Evolutionary conservation across 2,329 filamentous ascomycete genomes (phyloP), one percentile per base, ranked within the genome.

Genomic region (Pseudocercospora vitis): DNA sequence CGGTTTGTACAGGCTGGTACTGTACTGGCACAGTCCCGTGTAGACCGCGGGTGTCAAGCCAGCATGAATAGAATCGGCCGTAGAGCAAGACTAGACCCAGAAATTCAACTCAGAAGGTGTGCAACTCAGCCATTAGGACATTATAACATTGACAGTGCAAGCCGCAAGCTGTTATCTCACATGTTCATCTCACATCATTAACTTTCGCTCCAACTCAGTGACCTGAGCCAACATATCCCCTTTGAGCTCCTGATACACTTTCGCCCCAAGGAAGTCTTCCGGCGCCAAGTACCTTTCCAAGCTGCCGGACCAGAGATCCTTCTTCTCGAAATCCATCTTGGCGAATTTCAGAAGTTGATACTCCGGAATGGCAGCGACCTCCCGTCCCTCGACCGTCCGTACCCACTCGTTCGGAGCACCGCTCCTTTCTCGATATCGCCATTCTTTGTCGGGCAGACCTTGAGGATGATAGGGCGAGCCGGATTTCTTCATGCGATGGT

Each of bases 271-370:
- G 14, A 54, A 6, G 24, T 54, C 52, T 23, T 33, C 19, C 5
- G 52, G 52, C 8, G 52, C 52, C 12, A 54, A 21, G 21, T 35
- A 50, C n/a, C 9, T 19, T 24, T 54, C 52, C 52, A 54, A 21
- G 26, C 46, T 50, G 14, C 52, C 52, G 5, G 52, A 54, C 52
- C 52, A 54, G 3, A 54, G 39, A n/a, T 54, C 31, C 14, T 50
- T 48, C 14, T 50, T 46, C 16, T 47, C 52, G 19, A 45, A 54
- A 3, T 50, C 35, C 31, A 14, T 37, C 32, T 54, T 50, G 7
- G 19, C 21, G 11, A 54, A 50, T 1, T 54, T 14, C 2, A 50
- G 32, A 12, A 50, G 18, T n/a, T 47, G 33, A 11, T 50, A 54
- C 26, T 54, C 52, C 21, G 52, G 52, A 32, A 54, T 54, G 39